phyloP scores from a whole-genome alignment of 2,329 filamentous ascomycete species.

The Diaporthe longicolla region DNA sequence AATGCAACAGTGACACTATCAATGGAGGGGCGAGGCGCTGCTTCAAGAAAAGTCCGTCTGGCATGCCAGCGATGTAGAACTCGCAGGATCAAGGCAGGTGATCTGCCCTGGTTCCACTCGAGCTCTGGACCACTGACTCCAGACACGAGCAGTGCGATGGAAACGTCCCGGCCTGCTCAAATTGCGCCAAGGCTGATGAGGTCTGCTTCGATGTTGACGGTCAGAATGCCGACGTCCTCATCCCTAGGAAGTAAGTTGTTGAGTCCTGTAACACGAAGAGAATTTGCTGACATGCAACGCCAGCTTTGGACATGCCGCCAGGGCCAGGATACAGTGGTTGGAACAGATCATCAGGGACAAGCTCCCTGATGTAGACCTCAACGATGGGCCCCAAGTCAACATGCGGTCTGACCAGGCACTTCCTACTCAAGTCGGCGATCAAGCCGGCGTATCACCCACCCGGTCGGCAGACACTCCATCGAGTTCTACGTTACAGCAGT shows the following conservation, averaged over 20 bases:
- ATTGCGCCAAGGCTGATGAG: conserved; percentile 7
- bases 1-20: background rate
- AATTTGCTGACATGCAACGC: background rate
- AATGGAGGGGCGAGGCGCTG: conserved; percentile 8
- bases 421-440: too few relatives aligned
- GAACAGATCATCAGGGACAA: background rate
- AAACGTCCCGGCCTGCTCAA: background rate
- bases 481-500: conserved; percentile 4
- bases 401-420: background rate
- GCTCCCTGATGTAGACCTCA: conserved; percentile 15
- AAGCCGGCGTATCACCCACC: background rate
- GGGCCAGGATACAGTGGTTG: conserved; percentile 19
- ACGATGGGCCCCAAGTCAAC: conserved; percentile 1
- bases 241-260: background rate
- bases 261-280: background rate
- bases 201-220: conserved; percentile 10
- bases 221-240: background rate
- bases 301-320: conserved; percentile 5
- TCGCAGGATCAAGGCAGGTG: conserved; percentile 22
- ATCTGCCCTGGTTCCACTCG: background rate
- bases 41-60: conserved; percentile 10
- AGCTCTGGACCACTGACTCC: background rate
- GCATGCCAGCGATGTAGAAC: background rate
- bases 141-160: conserved; percentile 11
- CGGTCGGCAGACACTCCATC: background rate